Evolutionary conservation across 768 basidiomycete genomes (phyloP), one percentile per base, ranked within the genome.

Genomic region (Mycena galericulata): DNA sequence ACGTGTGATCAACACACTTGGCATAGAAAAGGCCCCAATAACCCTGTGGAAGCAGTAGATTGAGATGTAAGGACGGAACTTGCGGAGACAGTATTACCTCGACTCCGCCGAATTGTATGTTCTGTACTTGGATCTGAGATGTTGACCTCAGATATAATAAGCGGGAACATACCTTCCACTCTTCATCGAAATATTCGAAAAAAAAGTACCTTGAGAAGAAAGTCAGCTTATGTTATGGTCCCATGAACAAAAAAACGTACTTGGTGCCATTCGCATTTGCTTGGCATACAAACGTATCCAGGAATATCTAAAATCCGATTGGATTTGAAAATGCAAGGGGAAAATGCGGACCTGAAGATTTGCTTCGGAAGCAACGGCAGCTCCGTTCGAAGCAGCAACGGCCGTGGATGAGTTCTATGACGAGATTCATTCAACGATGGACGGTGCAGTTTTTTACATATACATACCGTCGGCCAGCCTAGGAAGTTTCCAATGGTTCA

Each of bases 231-330:
- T 27, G 17, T 8, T 32, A 36, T 26, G 14, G 17, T 17, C 10
- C 20, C 9, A n/a, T 7, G 7, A 12, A 17, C 27, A 94, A 93
- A 84, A 88, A 96, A 86, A 94, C 96, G 81, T 97, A 97, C 32
- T 88, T 83, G 2, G 93, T 96, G 15, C 87, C 87, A 68, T 96
- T 96, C 20, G 77, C 68, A 77, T 96, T 98, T 0, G 97, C 93
- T 75, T 89, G 86, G 75, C 97, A 99, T 10, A 96, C 89, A 72
- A 95, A 99, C 0, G 87, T 89, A 76, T 99, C 84, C 66, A 99
- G 75, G 86, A 94, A 99, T 20, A 76, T 88, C 87, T 98, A 61
- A 3, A 78, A 34, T 4, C 51, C 50, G 45, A 36, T 62, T 50
- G 3, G 30, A 36, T 30, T 11, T 36, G n/a, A 8, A 22, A 20